Percentiles rank a stretch among this genome's conserved stretches.
These are phyloP conservation scores for Blastobotrys peoriensis DNA, from an alignment of 805 yeast species.

Conservation along the genomic window DNA sequence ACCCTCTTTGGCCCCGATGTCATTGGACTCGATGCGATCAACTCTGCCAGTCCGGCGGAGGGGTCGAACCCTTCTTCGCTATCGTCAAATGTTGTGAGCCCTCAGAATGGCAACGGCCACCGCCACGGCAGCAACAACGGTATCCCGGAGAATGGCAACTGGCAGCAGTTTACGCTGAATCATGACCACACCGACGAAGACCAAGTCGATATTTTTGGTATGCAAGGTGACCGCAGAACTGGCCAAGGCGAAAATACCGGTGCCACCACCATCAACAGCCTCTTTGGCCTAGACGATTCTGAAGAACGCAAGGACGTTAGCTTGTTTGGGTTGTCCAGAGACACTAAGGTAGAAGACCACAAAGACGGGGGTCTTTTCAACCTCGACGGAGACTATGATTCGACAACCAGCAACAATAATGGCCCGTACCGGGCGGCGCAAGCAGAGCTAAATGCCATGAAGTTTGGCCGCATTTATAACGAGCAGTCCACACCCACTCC, in stretches of 20 bases:
- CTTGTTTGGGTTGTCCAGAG: neutral
- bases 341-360: neutral
- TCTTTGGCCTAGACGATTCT: too few relatives aligned
- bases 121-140: neutral
- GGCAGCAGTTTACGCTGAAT: neutral
- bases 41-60: neutral
- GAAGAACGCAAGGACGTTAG: neutral
- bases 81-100: neutral
- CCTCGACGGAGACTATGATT: neutral
- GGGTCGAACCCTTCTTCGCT: neutral
- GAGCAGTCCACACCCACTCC: neutral
- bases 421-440: slow-evolving; percentile 40
- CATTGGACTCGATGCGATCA: neutral
- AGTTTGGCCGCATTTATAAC: slow-evolving; percentile 40
- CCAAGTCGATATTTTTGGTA: too few relatives aligned
- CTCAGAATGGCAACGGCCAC: neutral
- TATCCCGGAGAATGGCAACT: neutral
- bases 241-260: too few relatives aligned
- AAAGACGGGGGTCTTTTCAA: neutral
- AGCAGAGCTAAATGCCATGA: slow-evolving; percentile 44
- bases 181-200: neutral
- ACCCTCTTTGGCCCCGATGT: too few relatives aligned
- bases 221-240: too few relatives aligned
- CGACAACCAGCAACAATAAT: slow-evolving; percentile 14
- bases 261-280: too few relatives aligned